Percentiles rank a stretch among this genome's conserved stretches.
Evolutionary conservation across 169 alveolate species (phyloP).

Genomic region (Cardiosporidium cionae): DNA sequence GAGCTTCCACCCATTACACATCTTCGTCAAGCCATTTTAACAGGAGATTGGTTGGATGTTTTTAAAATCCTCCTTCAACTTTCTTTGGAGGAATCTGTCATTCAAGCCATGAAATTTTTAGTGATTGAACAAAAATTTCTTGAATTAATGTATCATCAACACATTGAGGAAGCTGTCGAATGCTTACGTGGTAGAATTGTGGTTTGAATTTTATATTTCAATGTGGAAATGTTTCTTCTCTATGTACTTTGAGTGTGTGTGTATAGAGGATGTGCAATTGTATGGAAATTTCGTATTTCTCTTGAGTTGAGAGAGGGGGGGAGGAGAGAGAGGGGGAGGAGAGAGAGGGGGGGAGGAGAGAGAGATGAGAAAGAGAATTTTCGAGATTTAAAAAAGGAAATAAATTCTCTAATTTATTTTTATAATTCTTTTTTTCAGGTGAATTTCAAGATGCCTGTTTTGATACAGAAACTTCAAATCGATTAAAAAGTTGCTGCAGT

Average conservation of each 20-base stretch:
- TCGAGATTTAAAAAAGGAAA: too few relatives aligned
- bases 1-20: not conserved
- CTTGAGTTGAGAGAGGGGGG: too few relatives aligned
- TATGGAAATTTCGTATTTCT: not conserved
- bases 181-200: not conserved
- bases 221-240: not conserved
- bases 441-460: not conserved
- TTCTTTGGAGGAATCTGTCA: not conserved
- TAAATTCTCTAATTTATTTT: too few relatives aligned
- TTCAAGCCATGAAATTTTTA: not conserved
- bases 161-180: not conserved
- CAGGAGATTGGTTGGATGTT: not conserved
- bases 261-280: not conserved
- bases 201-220: not conserved
- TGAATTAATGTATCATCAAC: not conserved
- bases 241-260: not conserved
- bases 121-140: not conserved
- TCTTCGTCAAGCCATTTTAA: not conserved
- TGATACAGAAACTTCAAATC: not conserved
- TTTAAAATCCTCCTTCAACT: not conserved
- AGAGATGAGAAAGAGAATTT: too few relatives aligned
- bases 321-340: too few relatives aligned
- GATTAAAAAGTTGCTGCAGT: conserved; percentile 6
- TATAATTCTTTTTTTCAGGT: not conserved
- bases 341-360: too few relatives aligned